Conservation (phyloP, 2,329 filamentous ascomycete species). For the Chlorencoelia australis region DNA sequence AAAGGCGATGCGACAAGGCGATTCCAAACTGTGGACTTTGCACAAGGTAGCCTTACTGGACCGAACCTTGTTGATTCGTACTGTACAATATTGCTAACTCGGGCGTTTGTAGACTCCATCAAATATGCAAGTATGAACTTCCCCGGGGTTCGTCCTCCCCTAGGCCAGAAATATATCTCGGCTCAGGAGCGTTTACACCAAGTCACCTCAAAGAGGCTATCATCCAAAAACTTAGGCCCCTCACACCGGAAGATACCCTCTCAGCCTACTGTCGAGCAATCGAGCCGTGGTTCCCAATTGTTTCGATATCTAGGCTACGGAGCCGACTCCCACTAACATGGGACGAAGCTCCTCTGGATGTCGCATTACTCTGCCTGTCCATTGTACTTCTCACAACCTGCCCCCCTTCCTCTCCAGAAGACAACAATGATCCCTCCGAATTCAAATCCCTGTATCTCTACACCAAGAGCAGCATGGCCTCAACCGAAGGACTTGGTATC, state of each 20-base stretch:
- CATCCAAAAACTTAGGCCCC: constrained; percentile 8
- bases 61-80: constrained; percentile 3
- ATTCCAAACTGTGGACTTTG: constrained; percentile 15
- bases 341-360: constrained; percentile 11
- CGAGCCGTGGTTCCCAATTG: constrained; percentile 15
- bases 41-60: constrained; percentile 12
- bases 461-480: constrained; percentile 10
- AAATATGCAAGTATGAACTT: constrained; percentile 11
- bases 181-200: constrained; percentile 4
- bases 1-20: constrained; percentile 15
- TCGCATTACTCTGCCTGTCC: constrained; percentile 11
- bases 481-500: constrained; percentile 12
- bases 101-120: constrained; percentile 10
- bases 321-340: constrained; percentile 11
- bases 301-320: constrained; percentile 9
- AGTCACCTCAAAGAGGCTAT: constrained; percentile 10
- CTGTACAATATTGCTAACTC: constrained; percentile 7
- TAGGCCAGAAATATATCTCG: constrained; percentile 6
- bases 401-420: constrained; percentile 4
- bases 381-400: constrained; percentile 12
- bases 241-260: constrained; percentile 8
- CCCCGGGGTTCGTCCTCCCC: constrained; percentile 4
- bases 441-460: constrained; percentile 13
- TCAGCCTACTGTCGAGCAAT: constrained; percentile 8
- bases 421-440: constrained; percentile 6